phyloP scores from a whole-genome alignment of 2,329 filamentous ascomycete genomes.

The Scytalidium sp. region DNA sequence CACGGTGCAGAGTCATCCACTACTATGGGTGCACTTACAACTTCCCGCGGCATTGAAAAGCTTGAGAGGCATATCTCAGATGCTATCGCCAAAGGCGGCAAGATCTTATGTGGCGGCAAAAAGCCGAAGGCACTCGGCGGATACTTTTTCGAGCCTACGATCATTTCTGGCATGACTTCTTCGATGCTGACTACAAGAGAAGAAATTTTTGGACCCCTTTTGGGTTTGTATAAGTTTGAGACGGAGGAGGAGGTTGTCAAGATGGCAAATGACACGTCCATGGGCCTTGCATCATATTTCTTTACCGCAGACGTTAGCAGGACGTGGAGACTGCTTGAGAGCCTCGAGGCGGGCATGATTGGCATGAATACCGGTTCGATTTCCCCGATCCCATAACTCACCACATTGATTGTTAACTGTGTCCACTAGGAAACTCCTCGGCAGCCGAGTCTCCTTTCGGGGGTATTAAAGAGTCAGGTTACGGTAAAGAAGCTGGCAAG shows the following conservation, averaged over 20 bases:
- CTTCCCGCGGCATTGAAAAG: constrained; percentile 49
- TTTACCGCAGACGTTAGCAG: constrained; percentile 62
- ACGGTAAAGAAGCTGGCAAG: constrained; percentile 30
- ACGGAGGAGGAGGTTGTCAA: constrained; percentile 59
- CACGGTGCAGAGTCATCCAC: constrained; percentile 52
- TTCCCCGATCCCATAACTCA: neutral
- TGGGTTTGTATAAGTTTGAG: constrained; percentile 59
- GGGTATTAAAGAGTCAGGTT: neutral
- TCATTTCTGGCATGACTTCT: constrained; percentile 52
- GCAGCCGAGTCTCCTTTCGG: constrained; percentile 45
- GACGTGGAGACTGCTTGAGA: constrained; percentile 60
- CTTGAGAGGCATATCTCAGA: constrained; percentile 56
- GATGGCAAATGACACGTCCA: constrained; percentile 49
- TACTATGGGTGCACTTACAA: constrained; percentile 56
- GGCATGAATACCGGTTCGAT: constrained; percentile 42
- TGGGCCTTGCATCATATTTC: neutral
- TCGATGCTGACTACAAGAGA: constrained; percentile 53
- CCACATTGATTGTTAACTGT: neutral
- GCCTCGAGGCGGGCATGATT: constrained; percentile 64
- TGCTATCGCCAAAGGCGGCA: constrained; percentile 57
- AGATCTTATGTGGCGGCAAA: constrained; percentile 53
- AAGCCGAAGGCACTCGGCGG: constrained; percentile 47
- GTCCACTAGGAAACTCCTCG: constrained; percentile 58
- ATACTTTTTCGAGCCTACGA: constrained; percentile 66
- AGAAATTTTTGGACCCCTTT: constrained; percentile 61